Evolutionary conservation across 2,329 filamentous ascomycete genomes (phyloP).

Genomic region (Fusarium euwallaceae): DNA sequence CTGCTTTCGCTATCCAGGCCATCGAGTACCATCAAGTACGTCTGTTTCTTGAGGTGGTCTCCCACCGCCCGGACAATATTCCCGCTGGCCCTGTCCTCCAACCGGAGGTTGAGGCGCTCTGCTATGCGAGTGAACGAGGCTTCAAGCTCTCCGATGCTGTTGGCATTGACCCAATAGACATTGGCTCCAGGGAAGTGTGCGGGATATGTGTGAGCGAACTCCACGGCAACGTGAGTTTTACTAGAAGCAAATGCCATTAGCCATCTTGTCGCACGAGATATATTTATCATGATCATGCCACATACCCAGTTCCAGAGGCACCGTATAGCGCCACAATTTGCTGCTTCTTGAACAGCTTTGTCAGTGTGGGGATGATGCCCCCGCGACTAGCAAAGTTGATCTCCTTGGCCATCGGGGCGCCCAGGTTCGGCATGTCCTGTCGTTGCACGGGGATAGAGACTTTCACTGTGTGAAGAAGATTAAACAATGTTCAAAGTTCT

Average conservation of each 20-base stretch:
- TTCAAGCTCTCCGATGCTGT: constrained; percentile 13
- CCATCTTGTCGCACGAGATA: too few species aligned
- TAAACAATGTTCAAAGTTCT: too few species aligned
- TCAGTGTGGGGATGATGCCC: neutral
- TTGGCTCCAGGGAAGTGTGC: neutral
- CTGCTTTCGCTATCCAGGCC: neutral
- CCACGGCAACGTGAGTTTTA: neutral
- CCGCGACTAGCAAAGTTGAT: neutral
- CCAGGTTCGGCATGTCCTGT: neutral
- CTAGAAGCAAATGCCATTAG: neutral
- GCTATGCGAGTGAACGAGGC: constrained; percentile 14
- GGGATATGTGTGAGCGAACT: neutral
- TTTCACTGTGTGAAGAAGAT: neutral
- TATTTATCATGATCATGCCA: neutral
- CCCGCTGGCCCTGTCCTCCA: neutral
- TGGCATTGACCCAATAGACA: constrained; percentile 20
- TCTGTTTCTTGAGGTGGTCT: neutral
- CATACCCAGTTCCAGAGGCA: neutral
- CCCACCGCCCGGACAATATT: neutral
- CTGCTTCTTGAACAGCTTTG: neutral
- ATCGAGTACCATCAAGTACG: neutral
- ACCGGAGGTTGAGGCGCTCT: neutral
- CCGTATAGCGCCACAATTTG: neutral
- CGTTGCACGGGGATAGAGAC: neutral
- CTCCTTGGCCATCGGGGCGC: neutral